Evolutionary conservation across 1,139 yeast species (phyloP).

Genomic region (Suhomyces taliae): DNA sequence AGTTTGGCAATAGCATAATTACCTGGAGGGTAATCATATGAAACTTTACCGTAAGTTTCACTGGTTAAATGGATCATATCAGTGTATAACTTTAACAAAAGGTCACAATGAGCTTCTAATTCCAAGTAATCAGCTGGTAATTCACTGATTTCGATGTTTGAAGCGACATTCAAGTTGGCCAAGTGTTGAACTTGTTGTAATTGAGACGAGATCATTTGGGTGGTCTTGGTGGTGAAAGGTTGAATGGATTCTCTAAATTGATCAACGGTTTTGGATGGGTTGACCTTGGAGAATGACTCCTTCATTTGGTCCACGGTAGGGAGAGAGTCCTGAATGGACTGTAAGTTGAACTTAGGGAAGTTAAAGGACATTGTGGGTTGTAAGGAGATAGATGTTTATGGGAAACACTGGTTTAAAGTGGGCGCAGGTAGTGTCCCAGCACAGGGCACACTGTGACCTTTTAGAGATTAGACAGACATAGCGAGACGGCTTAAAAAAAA

Average conservation of each 20-base stretch:
- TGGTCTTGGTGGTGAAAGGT: conserved; percentile 45
- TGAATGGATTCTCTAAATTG: conserved; percentile 43
- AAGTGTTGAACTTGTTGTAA: conserved; percentile 47
- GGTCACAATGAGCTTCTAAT: conserved; percentile 66
- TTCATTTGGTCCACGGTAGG: conserved; percentile 43
- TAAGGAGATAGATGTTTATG: neutral
- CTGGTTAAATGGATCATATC: conserved; percentile 57
- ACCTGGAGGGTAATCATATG: conserved; percentile 77
- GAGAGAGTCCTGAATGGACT: conserved; percentile 47
- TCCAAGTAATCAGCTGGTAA: conserved; percentile 71
- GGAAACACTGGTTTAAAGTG: neutral
- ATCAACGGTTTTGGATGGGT: conserved; percentile 41
- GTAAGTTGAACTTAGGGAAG: conserved; percentile 48
- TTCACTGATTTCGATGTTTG: conserved; percentile 52
- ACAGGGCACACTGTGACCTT: neutral
- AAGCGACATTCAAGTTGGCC: conserved; percentile 27
- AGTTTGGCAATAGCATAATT: conserved; percentile 44
- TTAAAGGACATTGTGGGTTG: conserved; percentile 47
- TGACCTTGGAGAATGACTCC: conserved; percentile 41
- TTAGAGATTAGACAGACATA: too few species aligned
- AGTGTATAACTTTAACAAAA: conserved; percentile 57
- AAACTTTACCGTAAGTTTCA: conserved; percentile 62
- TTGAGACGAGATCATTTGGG: conserved; percentile 38
- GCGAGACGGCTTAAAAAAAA: too few species aligned
- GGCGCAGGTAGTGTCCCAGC: neutral